Evolutionary conservation across 345 rosid species (phyloP), one percentile per base, ranked within the genome.

Genomic region (Sonneratia alba): DNA sequence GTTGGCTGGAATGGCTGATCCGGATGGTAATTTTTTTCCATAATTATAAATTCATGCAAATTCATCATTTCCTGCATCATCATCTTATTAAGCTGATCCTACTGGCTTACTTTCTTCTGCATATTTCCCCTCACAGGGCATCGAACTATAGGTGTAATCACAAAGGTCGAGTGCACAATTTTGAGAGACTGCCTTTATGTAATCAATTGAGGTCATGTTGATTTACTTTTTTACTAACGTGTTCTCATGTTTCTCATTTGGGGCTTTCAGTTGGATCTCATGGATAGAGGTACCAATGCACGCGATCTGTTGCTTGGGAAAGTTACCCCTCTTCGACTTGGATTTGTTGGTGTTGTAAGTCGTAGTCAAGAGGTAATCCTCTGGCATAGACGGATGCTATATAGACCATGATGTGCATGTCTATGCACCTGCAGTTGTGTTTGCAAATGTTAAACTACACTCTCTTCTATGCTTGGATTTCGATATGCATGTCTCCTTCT

Each of bases 281-380:
- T 94, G 98, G 98, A 94, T 82, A 86, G 98, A 88, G 98, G 98
- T 79, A 94, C 98, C 68, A 95, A 91, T 80, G 97, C 97, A 48
- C 89, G 97, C 34, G 91, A 94, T 75, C 69, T 87, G 71, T 78
- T 94, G 76, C 97, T 91, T 63, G 98, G 98, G 40, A 94, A 91
- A 88, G 92, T 87, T 66, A 84, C 91, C 72, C 96, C 97, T 12
- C 87, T 94, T 75, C 85, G 91, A 61, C 96, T 94, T 75, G 98
- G 98, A 75, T 94, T 91, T n/a, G 84, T 94, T 49, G 98, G 97
- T 51, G 95, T 94, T 40, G 97, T 94, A 47, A 91, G 91, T 83
- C 94, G 97, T 38, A 81, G 98, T 82, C 98, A 91, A 77, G 97
- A 94, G 97, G 97, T 94, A 88, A 42, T 65, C 4, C 65, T 27